Evolutionary conservation across 2,329 filamentous ascomycete species (phyloP), one percentile per base, ranked within the genome.

Genomic region (Phialemoniopsis sp.): DNA sequence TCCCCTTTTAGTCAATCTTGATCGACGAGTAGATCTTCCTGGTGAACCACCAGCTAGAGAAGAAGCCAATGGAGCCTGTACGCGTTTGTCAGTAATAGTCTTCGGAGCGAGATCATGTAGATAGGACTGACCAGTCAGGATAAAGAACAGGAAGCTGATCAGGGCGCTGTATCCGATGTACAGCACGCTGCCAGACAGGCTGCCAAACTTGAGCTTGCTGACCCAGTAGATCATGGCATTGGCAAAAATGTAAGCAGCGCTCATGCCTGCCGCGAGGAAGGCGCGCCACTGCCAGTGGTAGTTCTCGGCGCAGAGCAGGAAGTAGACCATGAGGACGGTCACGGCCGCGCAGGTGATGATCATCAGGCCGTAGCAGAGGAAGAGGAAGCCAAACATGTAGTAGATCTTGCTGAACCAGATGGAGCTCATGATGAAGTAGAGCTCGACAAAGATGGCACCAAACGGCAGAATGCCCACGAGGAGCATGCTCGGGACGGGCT

Each of bases 311-410:
- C 91, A 97, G 13, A 98, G 80, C 51, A 98, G 62, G 71, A 97
- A 97, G 66, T 98, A 98, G 0, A 96, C 87, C 76, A 97, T 84
- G 14, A 98, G 71, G 8, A 97, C 83, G 1, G 93, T 97, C 31
- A 94, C 91, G 1, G 90, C 85, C 0, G 91, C 91, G 43, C 86
- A 89, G 2, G 93, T 97, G 53, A 95, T 86, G 52, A 97, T 89
- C 89, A 98, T 96, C 36, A 98, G 78, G 10, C 87, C 90, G 57
- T 95, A 98, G 73, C 90, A 96, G 41, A 98, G 77, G 73, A 98
- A 98, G 29, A 98, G 72, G 75, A 98, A 98, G 16, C 93, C 93
- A 55, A 98, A 98, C 93, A 98, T 98, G 76, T 98, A 98, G 74
- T 98, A 98, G 50, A 98, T 93, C 66, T 93, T 89, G 70, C 85